Evolutionary conservation across 2,329 filamentous ascomycete genomes (phyloP).

Genomic region (Fusarium bulbicola): DNA sequence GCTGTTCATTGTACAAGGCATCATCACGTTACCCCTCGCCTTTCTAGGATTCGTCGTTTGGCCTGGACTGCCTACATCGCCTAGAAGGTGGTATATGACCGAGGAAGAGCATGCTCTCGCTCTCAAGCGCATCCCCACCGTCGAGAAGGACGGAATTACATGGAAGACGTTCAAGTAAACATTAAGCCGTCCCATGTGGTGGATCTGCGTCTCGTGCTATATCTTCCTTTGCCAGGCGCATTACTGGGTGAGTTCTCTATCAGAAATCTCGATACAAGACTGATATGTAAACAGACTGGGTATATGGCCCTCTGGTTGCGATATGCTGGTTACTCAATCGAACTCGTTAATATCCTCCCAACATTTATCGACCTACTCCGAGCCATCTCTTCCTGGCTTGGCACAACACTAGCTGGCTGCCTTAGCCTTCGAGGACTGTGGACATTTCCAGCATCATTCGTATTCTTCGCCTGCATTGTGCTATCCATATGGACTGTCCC

Average conservation of each 20-base stretch:
- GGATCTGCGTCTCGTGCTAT: not conserved
- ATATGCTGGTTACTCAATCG: not conserved
- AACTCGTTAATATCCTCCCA: not conserved
- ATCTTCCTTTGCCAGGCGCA: not conserved
- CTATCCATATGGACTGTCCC: not conserved
- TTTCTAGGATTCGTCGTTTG: not conserved
- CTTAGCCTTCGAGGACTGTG: not conserved
- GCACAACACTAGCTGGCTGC: not conserved
- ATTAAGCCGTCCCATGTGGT: not conserved
- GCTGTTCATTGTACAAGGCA: not conserved
- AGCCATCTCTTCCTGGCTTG: not conserved
- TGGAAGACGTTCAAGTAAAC: conserved; percentile 4
- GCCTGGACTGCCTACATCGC: not conserved
- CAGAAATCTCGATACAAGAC: not conserved
- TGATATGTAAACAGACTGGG: too few relatives aligned
- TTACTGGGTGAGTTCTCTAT: not conserved
- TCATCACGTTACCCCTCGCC: not conserved
- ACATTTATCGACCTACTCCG: not conserved
- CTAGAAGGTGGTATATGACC: not conserved
- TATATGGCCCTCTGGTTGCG: not conserved
- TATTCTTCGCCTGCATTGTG: not conserved
- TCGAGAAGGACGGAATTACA: not conserved
- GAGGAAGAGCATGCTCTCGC: not conserved
- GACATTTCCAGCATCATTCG: conserved; percentile 2
- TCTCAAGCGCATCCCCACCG: not conserved